Conservation (phyloP, 371 early-diverging fungal species). For the Mortierella polycephala region DNA sequence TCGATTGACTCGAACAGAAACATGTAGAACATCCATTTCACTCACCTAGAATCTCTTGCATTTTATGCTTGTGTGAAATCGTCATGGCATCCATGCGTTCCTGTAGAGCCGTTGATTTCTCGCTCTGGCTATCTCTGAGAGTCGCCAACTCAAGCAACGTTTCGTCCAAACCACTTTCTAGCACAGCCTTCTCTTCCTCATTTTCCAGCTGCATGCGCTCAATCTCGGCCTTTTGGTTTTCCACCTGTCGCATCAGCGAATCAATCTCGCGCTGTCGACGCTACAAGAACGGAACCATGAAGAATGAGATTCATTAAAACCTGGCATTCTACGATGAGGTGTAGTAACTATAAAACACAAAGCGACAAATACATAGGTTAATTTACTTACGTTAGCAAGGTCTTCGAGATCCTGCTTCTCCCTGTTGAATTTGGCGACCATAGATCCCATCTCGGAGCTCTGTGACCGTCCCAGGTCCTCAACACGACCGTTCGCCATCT, state of each 20-base stretch:
- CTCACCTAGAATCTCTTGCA: constrained; percentile 85
- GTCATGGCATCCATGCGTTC: constrained; percentile 72
- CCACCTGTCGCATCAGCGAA: constrained; percentile 73
- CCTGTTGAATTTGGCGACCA: constrained; percentile 79
- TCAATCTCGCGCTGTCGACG: constrained; percentile 68
- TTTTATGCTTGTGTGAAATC: constrained; percentile 73
- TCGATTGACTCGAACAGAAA: background rate
- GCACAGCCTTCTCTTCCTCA: constrained; percentile 90
- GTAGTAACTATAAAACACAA: no score
- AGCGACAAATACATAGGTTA: no score
- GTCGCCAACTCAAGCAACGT: constrained; percentile 83
- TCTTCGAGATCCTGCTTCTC: constrained; percentile 86
- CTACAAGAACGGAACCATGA: no score
- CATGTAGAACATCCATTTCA: no score
- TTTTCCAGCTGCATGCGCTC: constrained; percentile 73
- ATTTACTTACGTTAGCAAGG: constrained; percentile 58
- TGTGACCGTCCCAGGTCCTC: constrained; percentile 81
- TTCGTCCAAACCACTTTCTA: constrained; percentile 97
- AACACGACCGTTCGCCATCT: constrained; percentile 76
- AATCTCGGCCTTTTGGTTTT: constrained; percentile 75
- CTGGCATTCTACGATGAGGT: no score
- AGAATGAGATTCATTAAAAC: no score
- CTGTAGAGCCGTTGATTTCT: constrained; percentile 61
- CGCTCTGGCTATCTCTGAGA: constrained; percentile 35
- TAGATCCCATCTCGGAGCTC: constrained; percentile 86